These are phyloP conservation scores for Hyphopichia fennica DNA, from an alignment of 1,139 yeast genomes.

Conservation along the genomic window DNA sequence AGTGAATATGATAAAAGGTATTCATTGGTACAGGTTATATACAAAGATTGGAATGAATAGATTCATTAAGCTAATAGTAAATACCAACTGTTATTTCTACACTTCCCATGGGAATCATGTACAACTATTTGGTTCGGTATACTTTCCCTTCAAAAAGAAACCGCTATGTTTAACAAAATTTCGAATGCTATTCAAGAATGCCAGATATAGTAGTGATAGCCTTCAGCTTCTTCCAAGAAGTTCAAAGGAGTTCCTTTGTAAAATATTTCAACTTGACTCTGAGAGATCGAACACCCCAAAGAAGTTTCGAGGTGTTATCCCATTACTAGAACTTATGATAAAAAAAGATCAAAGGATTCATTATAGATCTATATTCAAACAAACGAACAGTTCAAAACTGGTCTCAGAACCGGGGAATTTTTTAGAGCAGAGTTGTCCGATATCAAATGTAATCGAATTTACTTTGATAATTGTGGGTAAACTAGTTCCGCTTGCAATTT, in stretches of 20 bases:
- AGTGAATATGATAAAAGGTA: slow-evolving; percentile 29
- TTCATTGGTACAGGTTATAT: slow-evolving; percentile 37
- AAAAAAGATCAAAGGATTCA: neutral
- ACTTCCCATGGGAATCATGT: slow-evolving; percentile 13
- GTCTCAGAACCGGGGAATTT: neutral
- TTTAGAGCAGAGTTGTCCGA: neutral
- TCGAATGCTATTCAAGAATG: slow-evolving; percentile 10
- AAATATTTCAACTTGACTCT: neutral
- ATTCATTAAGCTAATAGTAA: slow-evolving; percentile 33
- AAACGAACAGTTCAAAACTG: neutral
- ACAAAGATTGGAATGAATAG: slow-evolving; percentile 26
- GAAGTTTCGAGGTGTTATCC: neutral
- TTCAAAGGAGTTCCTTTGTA: neutral
- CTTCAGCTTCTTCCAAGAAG: slow-evolving; percentile 2
- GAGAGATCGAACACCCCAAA: neutral
- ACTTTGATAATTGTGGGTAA: slow-evolving; percentile 42
- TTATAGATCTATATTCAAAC: slow-evolving; percentile 4
- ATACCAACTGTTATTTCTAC: slow-evolving; percentile 22
- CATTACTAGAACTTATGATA: neutral
- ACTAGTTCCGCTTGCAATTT: slow-evolving; percentile 50
- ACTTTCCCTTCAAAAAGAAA: neutral
- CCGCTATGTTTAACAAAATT: slow-evolving; percentile 7
- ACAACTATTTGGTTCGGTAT: slow-evolving; percentile 38
- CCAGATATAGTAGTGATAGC: neutral
- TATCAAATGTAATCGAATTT: slow-evolving; percentile 35